Evolutionary conservation across 345 rosid genomes (phyloP), one percentile per base, ranked within the genome.

Genomic region (Dipteronia sinensis): DNA sequence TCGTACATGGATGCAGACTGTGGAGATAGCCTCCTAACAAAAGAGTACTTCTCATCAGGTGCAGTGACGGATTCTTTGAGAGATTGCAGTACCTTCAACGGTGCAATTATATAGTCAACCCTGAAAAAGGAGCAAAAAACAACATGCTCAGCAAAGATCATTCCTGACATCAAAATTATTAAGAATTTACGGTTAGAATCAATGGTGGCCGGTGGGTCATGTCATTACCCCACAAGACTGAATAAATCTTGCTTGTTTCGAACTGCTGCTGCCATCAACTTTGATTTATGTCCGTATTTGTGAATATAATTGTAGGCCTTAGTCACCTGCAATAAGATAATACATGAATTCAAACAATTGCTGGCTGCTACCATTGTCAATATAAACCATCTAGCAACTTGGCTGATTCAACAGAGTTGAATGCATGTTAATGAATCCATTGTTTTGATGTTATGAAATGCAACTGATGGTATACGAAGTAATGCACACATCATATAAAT

Each of bases 261-360:
- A 79, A 96, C 98, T 69, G 98, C 98, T 76, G 99, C 99, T 47
- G 98, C 99, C 97, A 93, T 95, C 82, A 96, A 78, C 89, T 92
- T 96, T 23, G 99, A 92, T 81, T 92, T 96, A 78, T 93, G 84
- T 66, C 98, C 97, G 69, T 92, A 88, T 81, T 93, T 96, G 87
- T 96, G 99, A 72, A 96, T 93, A 81, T 93, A 96, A 80, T 93
- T 96, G 77, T 92, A 92, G 59, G 92, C 85, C 82, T 91, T 93
- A 74, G 86, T 82, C 46, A 85, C 89, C 94, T 92, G 84, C 67
- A 82, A 71, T 25, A 61, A 15, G 53, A 40, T 8, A 34, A 62
- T 47, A n/a, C 12, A 11, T 19, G 25, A 46, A 27, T 68, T 73
- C 25, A 46, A 42, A 44, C 65, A 67, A 23, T 46, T 69, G 40